These are phyloP conservation scores for Entelexis paramagnoliae DNA, from an alignment of 1,139 yeast genomes.

Conservation along the genomic window DNA sequence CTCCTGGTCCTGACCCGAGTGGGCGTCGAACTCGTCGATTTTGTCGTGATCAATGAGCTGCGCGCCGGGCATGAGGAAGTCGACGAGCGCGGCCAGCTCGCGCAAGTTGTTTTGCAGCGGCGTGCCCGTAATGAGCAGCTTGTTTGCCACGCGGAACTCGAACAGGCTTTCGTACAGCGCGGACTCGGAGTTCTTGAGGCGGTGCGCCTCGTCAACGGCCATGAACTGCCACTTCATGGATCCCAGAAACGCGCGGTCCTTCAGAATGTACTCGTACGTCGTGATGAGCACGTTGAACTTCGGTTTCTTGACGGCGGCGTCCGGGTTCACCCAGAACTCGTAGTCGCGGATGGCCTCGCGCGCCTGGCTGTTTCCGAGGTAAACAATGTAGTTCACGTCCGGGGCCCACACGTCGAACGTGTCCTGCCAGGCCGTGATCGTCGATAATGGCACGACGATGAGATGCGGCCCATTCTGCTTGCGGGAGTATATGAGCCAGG, in stretches of 20 bases:
- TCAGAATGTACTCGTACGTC: slow-evolving; percentile 89
- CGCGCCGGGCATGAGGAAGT: slow-evolving; percentile 92
- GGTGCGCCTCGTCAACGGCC: slow-evolving; percentile 98
- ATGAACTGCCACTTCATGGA: slow-evolving; percentile 85
- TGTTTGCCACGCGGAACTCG: slow-evolving; percentile 72
- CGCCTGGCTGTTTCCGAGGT: slow-evolving; percentile 84
- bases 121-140: slow-evolving; percentile 92
- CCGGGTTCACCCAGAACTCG: slow-evolving; percentile 60
- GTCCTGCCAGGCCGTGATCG: slow-evolving; percentile 98
- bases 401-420: slow-evolving; percentile 98
- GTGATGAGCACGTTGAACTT: slow-evolving; percentile 84
- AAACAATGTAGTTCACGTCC: slow-evolving; percentile 82
- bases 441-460: slow-evolving; percentile 91
- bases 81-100: slow-evolving; percentile 88
- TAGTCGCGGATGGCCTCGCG: slow-evolving; percentile 71
- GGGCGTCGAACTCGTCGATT: slow-evolving; percentile 74
- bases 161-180: slow-evolving; percentile 80
- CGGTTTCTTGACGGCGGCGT: slow-evolving; percentile 43
- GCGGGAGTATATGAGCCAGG: slow-evolving; percentile 90
- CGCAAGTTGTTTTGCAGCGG: slow-evolving; percentile 93
- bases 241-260: slow-evolving; percentile 74
- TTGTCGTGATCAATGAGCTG: slow-evolving; percentile 74
- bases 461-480: slow-evolving; percentile 95
- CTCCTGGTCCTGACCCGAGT: slow-evolving; percentile 51
- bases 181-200: slow-evolving; percentile 87